Percentiles rank a stretch among this genome's conserved stretches.
phyloP scores from a whole-genome alignment of 495 filamentous ascomycete species.

The Aspergillus sparsus region DNA sequence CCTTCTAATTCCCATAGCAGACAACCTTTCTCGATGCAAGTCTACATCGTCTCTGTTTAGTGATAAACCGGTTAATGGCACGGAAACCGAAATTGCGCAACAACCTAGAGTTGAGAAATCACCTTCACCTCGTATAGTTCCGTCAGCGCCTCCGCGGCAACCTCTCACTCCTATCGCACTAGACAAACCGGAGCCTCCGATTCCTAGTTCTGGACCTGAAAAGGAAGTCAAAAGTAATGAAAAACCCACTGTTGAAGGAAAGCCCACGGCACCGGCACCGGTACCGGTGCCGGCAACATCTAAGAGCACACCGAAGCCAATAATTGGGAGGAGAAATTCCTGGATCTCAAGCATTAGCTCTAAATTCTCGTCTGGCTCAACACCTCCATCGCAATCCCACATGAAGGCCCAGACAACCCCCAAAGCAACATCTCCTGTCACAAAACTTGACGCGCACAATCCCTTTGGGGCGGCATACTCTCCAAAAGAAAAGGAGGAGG shows the following conservation, averaged over 20 bases:
- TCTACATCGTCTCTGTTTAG: constrained; percentile 37
- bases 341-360: constrained; percentile 93
- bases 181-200: constrained; percentile 24
- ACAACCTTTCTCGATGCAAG: constrained; percentile 43
- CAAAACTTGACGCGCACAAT: constrained; percentile 46
- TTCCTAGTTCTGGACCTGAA: constrained; percentile 23
- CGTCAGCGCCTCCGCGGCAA: constrained; percentile 24
- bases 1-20: constrained; percentile 25
- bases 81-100: constrained; percentile 23
- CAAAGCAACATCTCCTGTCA: constrained; percentile 46
- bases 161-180: constrained; percentile 18
- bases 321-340: constrained; percentile 64
- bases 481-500: constrained; percentile 58
- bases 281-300: constrained; percentile 27
- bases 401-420: constrained; percentile 44
- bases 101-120: constrained; percentile 27
- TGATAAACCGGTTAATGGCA: constrained; percentile 31
- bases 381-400: constrained; percentile 46
- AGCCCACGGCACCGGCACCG: constrained; percentile 27
- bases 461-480: constrained; percentile 55
- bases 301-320: constrained; percentile 43
- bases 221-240: constrained; percentile 26
- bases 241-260: constrained; percentile 25
- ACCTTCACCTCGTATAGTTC: constrained; percentile 24
- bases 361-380: constrained; percentile 79